Conservation (phyloP, 345 rosid species). For the Dimocarpus longan region DNA sequence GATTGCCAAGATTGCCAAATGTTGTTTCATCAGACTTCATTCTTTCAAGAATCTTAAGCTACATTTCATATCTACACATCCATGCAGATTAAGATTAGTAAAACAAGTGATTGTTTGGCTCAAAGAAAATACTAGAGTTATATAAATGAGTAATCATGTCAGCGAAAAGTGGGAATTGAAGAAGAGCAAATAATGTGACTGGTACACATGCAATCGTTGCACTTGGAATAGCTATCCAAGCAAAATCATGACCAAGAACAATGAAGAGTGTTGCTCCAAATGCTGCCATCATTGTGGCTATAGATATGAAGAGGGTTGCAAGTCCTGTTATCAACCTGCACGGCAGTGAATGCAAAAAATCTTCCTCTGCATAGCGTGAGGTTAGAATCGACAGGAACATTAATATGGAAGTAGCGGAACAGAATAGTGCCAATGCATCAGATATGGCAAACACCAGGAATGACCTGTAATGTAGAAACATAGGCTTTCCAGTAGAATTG, state of each 20-base stretch:
- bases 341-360: conserved; percentile 43
- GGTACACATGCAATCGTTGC: conserved; percentile 23
- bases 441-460: conserved; percentile 31
- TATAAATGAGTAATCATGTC: conserved; percentile 25
- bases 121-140: conserved; percentile 16
- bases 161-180: conserved; percentile 36
- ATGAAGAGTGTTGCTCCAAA: conserved; percentile 35
- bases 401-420: conserved; percentile 42
- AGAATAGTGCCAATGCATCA: conserved; percentile 34
- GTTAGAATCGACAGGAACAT: conserved; percentile 48
- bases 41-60: too few relatives aligned
- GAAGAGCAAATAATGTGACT: conserved; percentile 27
- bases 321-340: conserved; percentile 37
- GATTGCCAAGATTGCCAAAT: too few relatives aligned
- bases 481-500: conserved; percentile 25
- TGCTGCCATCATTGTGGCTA: conserved; percentile 46
- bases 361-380: conserved; percentile 42
- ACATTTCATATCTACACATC: too few relatives aligned
- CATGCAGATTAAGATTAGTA: background rate
- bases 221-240: conserved; percentile 22
- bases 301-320: conserved; percentile 35
- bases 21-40: too few relatives aligned
- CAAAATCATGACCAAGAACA: conserved; percentile 24
- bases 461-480: conserved; percentile 3
- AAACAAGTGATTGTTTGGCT: background rate